These are phyloP conservation scores for Globisporangium apiculatum DNA, from an alignment of 352 stramenopile species.

Conservation along the genomic window DNA sequence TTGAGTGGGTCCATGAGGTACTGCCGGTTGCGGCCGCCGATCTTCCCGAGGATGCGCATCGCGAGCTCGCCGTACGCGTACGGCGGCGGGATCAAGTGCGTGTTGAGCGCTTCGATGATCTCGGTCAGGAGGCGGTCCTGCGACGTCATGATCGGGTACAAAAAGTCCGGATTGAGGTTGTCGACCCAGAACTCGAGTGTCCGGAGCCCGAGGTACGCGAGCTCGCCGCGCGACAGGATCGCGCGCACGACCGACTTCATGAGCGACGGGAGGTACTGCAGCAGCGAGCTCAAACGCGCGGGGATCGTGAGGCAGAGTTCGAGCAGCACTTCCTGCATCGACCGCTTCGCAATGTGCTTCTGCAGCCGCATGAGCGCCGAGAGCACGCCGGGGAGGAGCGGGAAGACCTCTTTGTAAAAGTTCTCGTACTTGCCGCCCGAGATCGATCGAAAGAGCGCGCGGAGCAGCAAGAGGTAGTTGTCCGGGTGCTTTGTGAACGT, in stretches of 20 bases:
- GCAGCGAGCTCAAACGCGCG: constrained; percentile 89
- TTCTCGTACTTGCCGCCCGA: constrained; percentile 97
- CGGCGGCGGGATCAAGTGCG: constrained; percentile 93
- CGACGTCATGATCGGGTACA: constrained; percentile 92
- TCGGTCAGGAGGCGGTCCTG: constrained; percentile 87
- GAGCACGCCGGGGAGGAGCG: constrained; percentile 89
- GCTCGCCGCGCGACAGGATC: constrained; percentile 91
- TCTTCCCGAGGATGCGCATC: constrained; percentile 96
- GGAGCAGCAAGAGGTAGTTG: constrained; percentile 93
- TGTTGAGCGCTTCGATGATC: constrained; percentile 94
- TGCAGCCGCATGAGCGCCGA: constrained; percentile 93
- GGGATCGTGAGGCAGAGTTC: constrained; percentile 97
- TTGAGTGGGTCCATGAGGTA: constrained; percentile 84
- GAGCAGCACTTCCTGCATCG: constrained; percentile 90
- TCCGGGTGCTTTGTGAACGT: constrained; percentile 89
- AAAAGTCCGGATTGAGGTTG: constrained; percentile 96
- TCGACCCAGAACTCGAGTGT: constrained; percentile 99
- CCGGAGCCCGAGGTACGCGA: constrained; percentile 93
- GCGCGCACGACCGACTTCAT: constrained; percentile 93
- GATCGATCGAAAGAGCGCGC: constrained; percentile 94
- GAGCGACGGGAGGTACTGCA: constrained; percentile 96
- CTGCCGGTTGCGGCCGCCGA: constrained; percentile 91
- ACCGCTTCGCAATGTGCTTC: constrained; percentile 74
- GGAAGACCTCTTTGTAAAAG: constrained; percentile 96
- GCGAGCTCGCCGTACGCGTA: constrained; percentile 96